Conservation (phyloP, 345 rosid species). For the Mercurialis annua region DNA sequence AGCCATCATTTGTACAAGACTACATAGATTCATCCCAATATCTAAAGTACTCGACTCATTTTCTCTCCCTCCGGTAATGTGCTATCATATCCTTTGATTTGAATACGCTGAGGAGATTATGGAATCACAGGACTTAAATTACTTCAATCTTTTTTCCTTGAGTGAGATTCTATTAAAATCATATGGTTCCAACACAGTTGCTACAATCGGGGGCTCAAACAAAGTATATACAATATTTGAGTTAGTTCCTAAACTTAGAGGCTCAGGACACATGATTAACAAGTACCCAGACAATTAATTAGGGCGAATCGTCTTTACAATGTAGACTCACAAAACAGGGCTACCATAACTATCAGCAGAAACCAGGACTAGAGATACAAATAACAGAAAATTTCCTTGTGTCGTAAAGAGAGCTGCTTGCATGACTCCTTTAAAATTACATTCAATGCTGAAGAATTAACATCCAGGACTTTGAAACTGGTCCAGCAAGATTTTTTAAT, state of each 20-base stretch:
- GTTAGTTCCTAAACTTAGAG: neutral
- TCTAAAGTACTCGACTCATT: neutral
- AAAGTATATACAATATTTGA: too few relatives aligned
- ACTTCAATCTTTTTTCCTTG: too few relatives aligned
- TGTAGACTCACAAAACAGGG: neutral
- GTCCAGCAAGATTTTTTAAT: neutral
- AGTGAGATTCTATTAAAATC: too few relatives aligned
- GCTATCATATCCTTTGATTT: neutral
- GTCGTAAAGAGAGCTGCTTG: neutral
- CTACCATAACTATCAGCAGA: neutral
- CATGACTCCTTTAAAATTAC: neutral
- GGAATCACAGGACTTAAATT: too few relatives aligned
- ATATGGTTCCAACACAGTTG: too few relatives aligned
- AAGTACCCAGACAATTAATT: neutral
- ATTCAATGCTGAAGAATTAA: neutral
- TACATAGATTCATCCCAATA: neutral
- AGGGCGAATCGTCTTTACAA: too few relatives aligned
- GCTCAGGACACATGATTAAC: neutral
- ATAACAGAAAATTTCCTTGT: neutral
- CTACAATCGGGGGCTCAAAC: too few relatives aligned
- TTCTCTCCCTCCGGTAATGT: neutral
- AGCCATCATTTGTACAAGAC: neutral
- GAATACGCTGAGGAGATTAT: too few relatives aligned
- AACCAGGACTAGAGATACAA: neutral
- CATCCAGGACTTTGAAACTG: neutral